A percentile compares a stretch with the other conserved stretches of the same genome.
Conservation (phyloP, 176 grass and related monocot species). For the Puya raimondii region DNA sequence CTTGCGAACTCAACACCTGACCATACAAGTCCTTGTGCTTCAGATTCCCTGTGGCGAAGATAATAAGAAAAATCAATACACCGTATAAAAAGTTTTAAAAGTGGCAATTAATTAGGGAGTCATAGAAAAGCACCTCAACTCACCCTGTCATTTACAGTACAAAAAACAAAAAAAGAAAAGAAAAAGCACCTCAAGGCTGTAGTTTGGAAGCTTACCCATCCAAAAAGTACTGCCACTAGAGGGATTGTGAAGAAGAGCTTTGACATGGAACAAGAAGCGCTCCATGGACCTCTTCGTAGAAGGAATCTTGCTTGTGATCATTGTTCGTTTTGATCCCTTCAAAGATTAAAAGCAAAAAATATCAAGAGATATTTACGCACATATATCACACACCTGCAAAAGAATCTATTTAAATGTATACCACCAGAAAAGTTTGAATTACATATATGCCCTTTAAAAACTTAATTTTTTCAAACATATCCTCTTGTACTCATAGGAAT, state of each 20-base stretch:
- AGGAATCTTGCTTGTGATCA: conserved; percentile 87
- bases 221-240: conserved; percentile 37
- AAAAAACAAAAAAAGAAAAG: neutral
- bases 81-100: neutral
- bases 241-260: conserved; percentile 63
- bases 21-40: conserved; percentile 75
- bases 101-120: neutral
- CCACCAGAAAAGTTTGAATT: no score
- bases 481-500: no score
- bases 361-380: no score
- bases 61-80: neutral
- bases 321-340: conserved; percentile 62
- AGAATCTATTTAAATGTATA: no score
- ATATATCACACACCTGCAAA: no score
- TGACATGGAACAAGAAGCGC: conserved; percentile 65
- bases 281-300: conserved; percentile 70
- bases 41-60: conserved; percentile 38
- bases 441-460: neutral
- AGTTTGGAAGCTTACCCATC: conserved; percentile 36
- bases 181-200: neutral
- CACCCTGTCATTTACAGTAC: neutral
- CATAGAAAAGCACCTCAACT: neutral
- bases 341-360: conserved; percentile 1
- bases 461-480: no score
- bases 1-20: conserved; percentile 76